Evolutionary conservation across 352 stramenopile species (phyloP), one percentile per base, ranked within the genome.

Genomic region (Aphanomyces astaci): DNA sequence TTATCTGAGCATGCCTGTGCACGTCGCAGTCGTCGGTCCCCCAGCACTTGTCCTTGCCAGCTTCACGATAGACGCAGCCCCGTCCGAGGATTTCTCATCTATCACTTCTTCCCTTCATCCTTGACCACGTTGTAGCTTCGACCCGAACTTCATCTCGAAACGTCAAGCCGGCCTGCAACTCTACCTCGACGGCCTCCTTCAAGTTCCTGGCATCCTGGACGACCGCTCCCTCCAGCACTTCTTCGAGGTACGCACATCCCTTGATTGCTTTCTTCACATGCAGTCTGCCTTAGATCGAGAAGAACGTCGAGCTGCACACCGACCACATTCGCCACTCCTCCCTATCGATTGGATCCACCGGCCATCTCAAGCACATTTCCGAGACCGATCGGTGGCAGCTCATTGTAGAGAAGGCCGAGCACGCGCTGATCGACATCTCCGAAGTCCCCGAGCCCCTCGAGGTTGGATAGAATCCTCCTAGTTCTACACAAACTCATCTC

Each of bases 391-490:
- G 84, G 4, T 77, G 90, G 30, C 90, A 76, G 48, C 80, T 76
- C 17, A 93, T 93, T 48, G 82, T 93, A 9, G 82, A 91, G 63
- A 89, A 74, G 53, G 81, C 82, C 11, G 80, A 80, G 40, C 82
- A 91, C 73, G 82, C 80, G 22, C 89, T 93, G 51, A 91, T 93
- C 59, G 82, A 93, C 62, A 87, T 93, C 51, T 90, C 80, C 52
- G 82, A 93, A 70, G 79, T 93, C 0, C 80, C 84, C 2, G 84
- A 91, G 60, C 84, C 84, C 22, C 79, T 93, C 2, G 84, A 93
- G 71, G 78, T 79, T n/a, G n/a, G n/a, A n/a, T n/a, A n/a, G n/a
- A n/a, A n/a, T n/a, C n/a, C n/a, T n/a, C n/a, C n/a, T n/a, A n/a
- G n/a, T n/a, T n/a, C n/a, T n/a, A n/a, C n/a, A n/a, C n/a, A n/a